These are phyloP conservation scores for Bacidia rubella DNA, from an alignment of 495 filamentous ascomycete species.

Conservation along the genomic window DNA sequence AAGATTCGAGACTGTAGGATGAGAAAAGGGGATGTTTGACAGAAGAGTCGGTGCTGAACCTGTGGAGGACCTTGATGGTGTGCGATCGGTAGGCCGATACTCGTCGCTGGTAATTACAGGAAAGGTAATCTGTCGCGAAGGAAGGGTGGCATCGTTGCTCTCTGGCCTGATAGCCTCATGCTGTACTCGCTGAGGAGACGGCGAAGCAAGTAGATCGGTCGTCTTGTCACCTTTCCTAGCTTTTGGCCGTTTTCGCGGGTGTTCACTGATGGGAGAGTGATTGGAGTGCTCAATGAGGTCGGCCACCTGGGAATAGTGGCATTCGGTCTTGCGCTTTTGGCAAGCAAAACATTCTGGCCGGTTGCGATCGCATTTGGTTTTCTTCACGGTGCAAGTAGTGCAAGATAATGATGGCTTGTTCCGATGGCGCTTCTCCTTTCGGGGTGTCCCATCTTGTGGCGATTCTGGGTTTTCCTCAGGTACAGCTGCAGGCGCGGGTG, in stretches of 20 bases:
- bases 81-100: constrained; percentile 9
- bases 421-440: constrained; percentile 53
- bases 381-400: constrained; percentile 54
- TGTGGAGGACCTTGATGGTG: constrained; percentile 12
- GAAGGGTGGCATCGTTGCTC: neutral
- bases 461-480: neutral
- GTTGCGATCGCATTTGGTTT: constrained; percentile 45
- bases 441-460: constrained; percentile 11
- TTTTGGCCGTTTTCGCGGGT: constrained; percentile 13
- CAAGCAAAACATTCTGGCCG: constrained; percentile 44
- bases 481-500: neutral
- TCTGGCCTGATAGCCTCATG: neutral
- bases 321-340: constrained; percentile 55
- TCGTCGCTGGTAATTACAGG: neutral
- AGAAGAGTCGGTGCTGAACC: constrained; percentile 35
- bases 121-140: neutral
- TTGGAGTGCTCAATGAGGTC: constrained; percentile 46
- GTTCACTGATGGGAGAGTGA: constrained; percentile 11
- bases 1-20: constrained; percentile 48
- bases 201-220: neutral
- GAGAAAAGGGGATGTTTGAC: constrained; percentile 52
- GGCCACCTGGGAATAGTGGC: constrained; percentile 53
- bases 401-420: constrained; percentile 64
- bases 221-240: constrained; percentile 1
- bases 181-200: neutral